Base-by-base conservation (phyloP, 768 basidiomycete species). In the Arthromyces matolae region DNA sequence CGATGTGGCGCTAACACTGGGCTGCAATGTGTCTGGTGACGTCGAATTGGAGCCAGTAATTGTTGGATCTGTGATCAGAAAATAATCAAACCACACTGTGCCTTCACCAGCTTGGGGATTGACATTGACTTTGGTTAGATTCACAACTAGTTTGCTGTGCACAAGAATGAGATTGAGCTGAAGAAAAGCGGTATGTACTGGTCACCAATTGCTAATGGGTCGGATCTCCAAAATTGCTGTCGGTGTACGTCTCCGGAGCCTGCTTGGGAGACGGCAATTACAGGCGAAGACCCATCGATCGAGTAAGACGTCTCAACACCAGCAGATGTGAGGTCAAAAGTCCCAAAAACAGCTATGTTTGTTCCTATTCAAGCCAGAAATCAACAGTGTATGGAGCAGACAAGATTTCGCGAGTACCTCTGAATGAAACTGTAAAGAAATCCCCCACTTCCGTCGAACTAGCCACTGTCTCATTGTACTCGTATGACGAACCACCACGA, bases 11-110 rank as follows among this genome's bases (percentile, higher is more conserved):
- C n/a, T 31, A 14, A 42, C 43, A 7, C n/a, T n/a, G n/a, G 45
- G 44, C 16, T 35, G 37, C 9, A 59, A 47, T 16, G 43, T n/a
- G n/a, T 45, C n/a, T 4, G 58, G 43, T 16, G 39, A 19, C 14
- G 50, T 25, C 23, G 44, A 18, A n/a, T n/a, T n/a, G 8, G 57
- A 48, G 16, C 54, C 45, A 18, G 55, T 29, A 28, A 59, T 57
- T 23, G 58, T 60, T 5, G 63, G 59, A 43, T 64, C 60, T 6
- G 49, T 57, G 2, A 66, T 63, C 10, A 59, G 45, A 45, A 73
- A 73, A 49, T 68, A 71, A 38, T 73, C 71, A 48, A 71, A 71
- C 71, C 71, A 71, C 18, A 73, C 59, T 0, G 71, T 71, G 1
- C 70, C 71, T 53, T 73, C 71, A 4, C 56, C 55, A 1, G 62